A percentile compares a stretch with the other conserved stretches of the same genome.
These are phyloP conservation scores for Anisodus tanguticus DNA, from an alignment of 257 asterid genomes.

Conservation along the genomic window DNA sequence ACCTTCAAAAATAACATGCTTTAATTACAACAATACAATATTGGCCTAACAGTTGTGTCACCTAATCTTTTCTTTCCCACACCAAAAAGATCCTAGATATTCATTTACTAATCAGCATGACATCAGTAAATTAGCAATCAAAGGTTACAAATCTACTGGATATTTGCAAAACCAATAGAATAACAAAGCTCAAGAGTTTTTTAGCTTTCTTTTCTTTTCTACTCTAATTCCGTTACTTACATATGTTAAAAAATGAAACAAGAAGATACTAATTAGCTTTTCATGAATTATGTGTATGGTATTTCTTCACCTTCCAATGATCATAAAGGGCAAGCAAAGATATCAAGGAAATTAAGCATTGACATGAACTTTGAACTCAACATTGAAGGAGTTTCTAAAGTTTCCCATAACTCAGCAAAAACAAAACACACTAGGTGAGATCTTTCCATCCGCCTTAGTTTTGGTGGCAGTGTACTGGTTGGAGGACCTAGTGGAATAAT, in stretches of 20 bases:
- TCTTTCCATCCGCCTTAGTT: neutral
- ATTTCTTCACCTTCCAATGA: conserved; percentile 14
- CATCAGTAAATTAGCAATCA: neutral
- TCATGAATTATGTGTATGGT: neutral
- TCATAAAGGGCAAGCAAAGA: neutral
- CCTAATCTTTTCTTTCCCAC: neutral
- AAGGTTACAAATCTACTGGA: neutral
- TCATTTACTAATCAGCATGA: neutral
- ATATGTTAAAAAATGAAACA: neutral
- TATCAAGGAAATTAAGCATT: neutral
- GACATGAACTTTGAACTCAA: neutral
- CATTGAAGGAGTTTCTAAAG: neutral
- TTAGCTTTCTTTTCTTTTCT: neutral
- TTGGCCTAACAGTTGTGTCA: neutral
- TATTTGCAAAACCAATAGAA: neutral
- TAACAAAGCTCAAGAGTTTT: neutral
- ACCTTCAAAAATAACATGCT: neutral
- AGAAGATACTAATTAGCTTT: neutral
- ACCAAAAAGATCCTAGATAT: neutral
- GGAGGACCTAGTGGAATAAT: neutral
- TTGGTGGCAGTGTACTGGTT: neutral
- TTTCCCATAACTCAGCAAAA: neutral
- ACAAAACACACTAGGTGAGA: neutral
- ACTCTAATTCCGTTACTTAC: neutral
- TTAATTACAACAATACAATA: neutral